Evolutionary conservation across 495 filamentous ascomycete species (phyloP).

Genomic region (Xylaria palmicola): DNA sequence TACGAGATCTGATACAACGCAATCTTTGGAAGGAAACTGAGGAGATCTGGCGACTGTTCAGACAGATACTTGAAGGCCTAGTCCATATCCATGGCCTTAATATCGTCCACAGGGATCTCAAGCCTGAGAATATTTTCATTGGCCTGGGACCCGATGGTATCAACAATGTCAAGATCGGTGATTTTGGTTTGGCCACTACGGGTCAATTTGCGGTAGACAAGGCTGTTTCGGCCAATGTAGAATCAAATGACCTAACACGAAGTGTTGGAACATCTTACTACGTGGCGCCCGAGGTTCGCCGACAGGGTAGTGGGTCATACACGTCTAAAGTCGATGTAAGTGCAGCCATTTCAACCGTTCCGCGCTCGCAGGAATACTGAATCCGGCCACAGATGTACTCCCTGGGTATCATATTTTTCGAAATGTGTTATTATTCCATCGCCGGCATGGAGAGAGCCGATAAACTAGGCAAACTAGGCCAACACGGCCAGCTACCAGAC

Average conservation of each 20-base stretch:
- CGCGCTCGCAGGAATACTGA: not conserved
- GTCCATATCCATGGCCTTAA: constrained; percentile 86
- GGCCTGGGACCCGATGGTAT: constrained; percentile 59
- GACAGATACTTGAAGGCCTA: constrained; percentile 88
- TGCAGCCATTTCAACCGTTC: constrained; percentile 15
- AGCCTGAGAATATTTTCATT: constrained; percentile 97
- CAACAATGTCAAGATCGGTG: constrained; percentile 90
- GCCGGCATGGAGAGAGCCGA: constrained; percentile 86
- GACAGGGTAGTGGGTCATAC: constrained; percentile 70
- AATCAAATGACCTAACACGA: constrained; percentile 61
- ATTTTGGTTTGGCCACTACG: constrained; percentile 92
- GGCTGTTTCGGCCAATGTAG: constrained; percentile 58
- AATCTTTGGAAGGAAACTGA: constrained; percentile 69
- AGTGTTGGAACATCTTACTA: constrained; percentile 95
- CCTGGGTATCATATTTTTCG: constrained; percentile 94
- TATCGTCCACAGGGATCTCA: constrained; percentile 96
- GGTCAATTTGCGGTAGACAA: constrained; percentile 71
- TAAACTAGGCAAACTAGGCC: constrained; percentile 68
- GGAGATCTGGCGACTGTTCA: constrained; percentile 84
- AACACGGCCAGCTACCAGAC: constrained; percentile 63
- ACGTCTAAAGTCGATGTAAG: constrained; percentile 89
- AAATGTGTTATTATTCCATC: constrained; percentile 85
- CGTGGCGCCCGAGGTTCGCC: constrained; percentile 86
- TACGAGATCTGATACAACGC: constrained; percentile 85
- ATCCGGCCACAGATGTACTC: constrained; percentile 78